Percentiles rank a stretch among this genome's conserved stretches.
These are phyloP conservation scores for Tetrahymena elliotti DNA, from an alignment of 73 alveolate genomes.

Conservation along the genomic window DNA sequence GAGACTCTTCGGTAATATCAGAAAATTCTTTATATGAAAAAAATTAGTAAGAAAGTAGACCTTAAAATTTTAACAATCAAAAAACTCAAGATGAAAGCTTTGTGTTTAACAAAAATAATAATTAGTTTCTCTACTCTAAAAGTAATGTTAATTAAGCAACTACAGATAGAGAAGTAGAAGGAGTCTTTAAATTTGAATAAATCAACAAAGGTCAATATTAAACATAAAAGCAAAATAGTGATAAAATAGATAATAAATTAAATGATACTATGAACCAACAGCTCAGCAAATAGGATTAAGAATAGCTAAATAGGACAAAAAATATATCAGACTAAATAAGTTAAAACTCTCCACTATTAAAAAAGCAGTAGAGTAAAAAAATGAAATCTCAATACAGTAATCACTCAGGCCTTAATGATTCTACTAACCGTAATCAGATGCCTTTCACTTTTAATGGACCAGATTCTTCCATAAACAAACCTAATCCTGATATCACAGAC, in stretches of 20 bases:
- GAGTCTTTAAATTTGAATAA: too few relatives aligned
- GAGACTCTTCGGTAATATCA: background rate
- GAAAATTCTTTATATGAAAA: background rate
- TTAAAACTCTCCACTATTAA: background rate
- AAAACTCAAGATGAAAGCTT: background rate
- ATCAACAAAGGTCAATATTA: too few relatives aligned
- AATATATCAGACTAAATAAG: background rate
- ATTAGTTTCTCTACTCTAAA: too few relatives aligned
- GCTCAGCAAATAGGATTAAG: background rate
- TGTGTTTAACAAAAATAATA: background rate
- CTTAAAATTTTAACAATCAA: too few relatives aligned
- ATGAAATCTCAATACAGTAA: background rate
- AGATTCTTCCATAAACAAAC: background rate
- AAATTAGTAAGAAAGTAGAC: background rate
- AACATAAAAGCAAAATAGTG: background rate
- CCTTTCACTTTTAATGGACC: background rate
- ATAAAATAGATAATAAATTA: background rate
- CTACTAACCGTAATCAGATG: background rate
- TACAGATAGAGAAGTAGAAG: background rate
- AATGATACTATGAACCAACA: background rate
- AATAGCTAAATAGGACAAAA: background rate
- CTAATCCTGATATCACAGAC: background rate
- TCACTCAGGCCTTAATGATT: background rate
- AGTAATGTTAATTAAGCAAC: too few relatives aligned
- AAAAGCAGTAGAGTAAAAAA: background rate